Evolutionary conservation across 352 stramenopile genomes (phyloP).

Genomic region (Elongisporangium anandrum): DNA sequence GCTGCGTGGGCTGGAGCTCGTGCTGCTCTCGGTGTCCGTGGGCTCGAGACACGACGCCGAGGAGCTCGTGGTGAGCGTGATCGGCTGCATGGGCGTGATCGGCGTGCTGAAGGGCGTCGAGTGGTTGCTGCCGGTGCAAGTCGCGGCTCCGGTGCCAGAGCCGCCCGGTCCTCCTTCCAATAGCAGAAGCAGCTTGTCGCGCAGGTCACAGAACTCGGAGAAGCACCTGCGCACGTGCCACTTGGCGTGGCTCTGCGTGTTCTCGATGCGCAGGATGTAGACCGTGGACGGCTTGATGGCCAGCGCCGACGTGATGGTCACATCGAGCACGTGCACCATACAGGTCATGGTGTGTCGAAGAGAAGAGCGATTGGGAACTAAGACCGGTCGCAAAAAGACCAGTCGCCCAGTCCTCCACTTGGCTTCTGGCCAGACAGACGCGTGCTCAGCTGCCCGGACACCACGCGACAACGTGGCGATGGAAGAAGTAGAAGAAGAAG

Average conservation of each 20-base stretch:
- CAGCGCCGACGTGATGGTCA: constrained; percentile 58
- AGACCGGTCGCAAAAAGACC: background rate
- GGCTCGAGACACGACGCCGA: background rate
- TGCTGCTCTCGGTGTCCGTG: background rate
- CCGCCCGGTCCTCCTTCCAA: constrained; percentile 41
- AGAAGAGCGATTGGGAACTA: background rate
- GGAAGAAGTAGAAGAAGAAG: too few relatives aligned
- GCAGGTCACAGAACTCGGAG: constrained; percentile 69
- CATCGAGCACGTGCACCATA: constrained; percentile 42
- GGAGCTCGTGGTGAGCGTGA: background rate
- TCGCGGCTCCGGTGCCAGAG: too few relatives aligned
- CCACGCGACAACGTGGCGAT: background rate
- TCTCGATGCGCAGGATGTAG: constrained; percentile 65
- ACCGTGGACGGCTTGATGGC: constrained; percentile 71
- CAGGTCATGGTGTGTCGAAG: constrained; percentile 22
- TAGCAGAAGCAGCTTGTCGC: constrained; percentile 56
- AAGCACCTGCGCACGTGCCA: constrained; percentile 75
- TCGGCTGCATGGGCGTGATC: background rate
- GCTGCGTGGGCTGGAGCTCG: constrained; percentile 7
- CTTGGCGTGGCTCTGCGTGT: constrained; percentile 27
- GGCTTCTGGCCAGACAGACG: background rate
- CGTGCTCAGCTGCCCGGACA: background rate
- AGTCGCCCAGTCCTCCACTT: too few relatives aligned
- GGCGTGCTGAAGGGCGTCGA: background rate
- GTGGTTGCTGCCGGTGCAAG: background rate